A percentile compares a stretch with the other conserved stretches of the same genome.
phyloP scores from a whole-genome alignment of 805 yeast species.

The Metschnikowia dekortorum region DNA sequence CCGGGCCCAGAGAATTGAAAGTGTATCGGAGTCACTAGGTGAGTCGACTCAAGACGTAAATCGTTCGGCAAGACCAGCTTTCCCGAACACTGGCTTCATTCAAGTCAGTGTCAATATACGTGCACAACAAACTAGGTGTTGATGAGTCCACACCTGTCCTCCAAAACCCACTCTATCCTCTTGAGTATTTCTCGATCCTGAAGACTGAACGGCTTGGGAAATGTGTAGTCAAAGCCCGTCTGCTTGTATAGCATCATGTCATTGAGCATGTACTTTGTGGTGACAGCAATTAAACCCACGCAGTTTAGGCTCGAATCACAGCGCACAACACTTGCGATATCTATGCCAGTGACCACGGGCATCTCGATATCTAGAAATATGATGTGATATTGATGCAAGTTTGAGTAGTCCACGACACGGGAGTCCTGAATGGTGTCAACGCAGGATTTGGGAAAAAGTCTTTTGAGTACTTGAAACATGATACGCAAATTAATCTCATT shows the following conservation, averaged over 20 bases:
- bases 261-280: conserved; percentile 26
- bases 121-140: not conserved
- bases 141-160: conserved; percentile 4
- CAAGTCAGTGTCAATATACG: not conserved
- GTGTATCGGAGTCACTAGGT: not conserved
- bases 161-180: conserved; percentile 17
- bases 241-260: conserved; percentile 29
- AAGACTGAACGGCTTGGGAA: conserved; percentile 35
- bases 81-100: not conserved
- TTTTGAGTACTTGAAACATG: conserved; percentile 26
- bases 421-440: conserved; percentile 29
- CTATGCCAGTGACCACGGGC: conserved; percentile 40
- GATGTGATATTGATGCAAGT: conserved; percentile 14
- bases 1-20: not conserved
- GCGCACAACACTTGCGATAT: conserved; percentile 25
- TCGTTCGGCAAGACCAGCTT: not conserved
- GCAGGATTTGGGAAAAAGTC: conserved; percentile 30
- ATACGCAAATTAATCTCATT: conserved; percentile 38
- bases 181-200: conserved; percentile 17
- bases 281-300: conserved; percentile 38
- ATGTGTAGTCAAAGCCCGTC: conserved; percentile 39
- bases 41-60: not conserved
- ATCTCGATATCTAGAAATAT: conserved; percentile 43
- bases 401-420: conserved; percentile 24
- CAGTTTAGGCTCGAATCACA: conserved; percentile 11